A percentile compares a stretch with the other conserved stretches of the same genome.
phyloP scores from a whole-genome alignment of 1,284 basidiomycete species.

The Athelia psychrophila region DNA sequence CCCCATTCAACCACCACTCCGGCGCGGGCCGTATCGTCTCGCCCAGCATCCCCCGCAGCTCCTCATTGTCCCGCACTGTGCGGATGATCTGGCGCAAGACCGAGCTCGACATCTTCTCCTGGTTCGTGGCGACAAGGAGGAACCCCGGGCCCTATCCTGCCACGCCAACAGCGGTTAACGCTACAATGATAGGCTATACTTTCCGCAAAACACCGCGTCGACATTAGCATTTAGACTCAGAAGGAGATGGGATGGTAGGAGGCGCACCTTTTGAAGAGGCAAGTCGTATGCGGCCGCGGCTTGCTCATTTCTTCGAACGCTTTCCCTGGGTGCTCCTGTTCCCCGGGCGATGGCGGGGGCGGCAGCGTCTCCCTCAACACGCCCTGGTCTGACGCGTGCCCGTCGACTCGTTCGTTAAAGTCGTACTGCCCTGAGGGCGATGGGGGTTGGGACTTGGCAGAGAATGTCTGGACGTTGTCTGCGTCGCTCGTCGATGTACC shows the following conservation, averaged over 20 bases:
- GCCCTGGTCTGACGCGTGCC: not conserved
- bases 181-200: constrained; percentile 58
- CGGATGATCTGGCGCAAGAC: constrained; percentile 65
- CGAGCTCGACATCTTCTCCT: constrained; percentile 75
- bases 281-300: not conserved
- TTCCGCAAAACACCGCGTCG: constrained; percentile 26
- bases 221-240: not conserved
- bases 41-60: constrained; percentile 53
- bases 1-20: constrained; percentile 75
- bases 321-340: not conserved
- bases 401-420: too few relatives aligned
- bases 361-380: not conserved
- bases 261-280: not conserved
- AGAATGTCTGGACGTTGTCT: too few relatives aligned
- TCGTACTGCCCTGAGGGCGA: too few relatives aligned
- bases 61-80: constrained; percentile 49
- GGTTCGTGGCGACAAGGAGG: constrained; percentile 67
- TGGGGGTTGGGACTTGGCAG: too few relatives aligned
- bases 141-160: constrained; percentile 68
- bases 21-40: constrained; percentile 70
- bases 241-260: not conserved
- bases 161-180: constrained; percentile 48
- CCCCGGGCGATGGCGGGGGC: not conserved
- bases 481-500: too few relatives aligned
- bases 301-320: not conserved